A percentile compares a stretch with the other conserved stretches of the same genome.
phyloP scores from a whole-genome alignment of 495 filamentous ascomycete genomes.

The Amniculicola lignicola region DNA sequence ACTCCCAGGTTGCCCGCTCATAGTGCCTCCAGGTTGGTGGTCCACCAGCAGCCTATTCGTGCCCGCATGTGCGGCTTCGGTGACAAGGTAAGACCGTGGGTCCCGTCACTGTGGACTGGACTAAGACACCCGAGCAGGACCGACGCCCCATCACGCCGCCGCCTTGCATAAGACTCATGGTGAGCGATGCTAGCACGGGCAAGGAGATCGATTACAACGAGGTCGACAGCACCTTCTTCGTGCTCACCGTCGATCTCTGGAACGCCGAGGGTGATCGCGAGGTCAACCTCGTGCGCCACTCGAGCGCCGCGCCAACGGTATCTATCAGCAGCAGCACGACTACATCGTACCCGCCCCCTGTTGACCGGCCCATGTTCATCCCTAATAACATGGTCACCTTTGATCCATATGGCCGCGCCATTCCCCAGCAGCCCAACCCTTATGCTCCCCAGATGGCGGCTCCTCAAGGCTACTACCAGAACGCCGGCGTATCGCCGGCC shows the following conservation, averaged over 20 bases:
- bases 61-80: slow-evolving; percentile 99
- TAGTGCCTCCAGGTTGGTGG: slow-evolving; percentile 64
- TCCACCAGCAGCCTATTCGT: slow-evolving; percentile 88
- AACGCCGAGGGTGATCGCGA: slow-evolving; percentile 76
- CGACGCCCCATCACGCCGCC: slow-evolving; percentile 94
- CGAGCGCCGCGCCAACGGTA: slow-evolving; percentile 65
- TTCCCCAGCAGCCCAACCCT: background rate
- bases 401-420: slow-evolving; percentile 19
- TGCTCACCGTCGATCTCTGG: slow-evolving; percentile 92
- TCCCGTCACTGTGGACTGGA: background rate
- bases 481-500: background rate
- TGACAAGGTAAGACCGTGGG: slow-evolving; percentile 69
- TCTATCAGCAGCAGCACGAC: slow-evolving; percentile 83
- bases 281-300: slow-evolving; percentile 91
- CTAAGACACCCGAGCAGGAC: slow-evolving; percentile 56
- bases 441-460: background rate
- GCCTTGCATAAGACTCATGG: slow-evolving; percentile 81
- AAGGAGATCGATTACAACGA: slow-evolving; percentile 87
- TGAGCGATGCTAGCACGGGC: slow-evolving; percentile 73
- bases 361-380: slow-evolving; percentile 24
- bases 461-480: slow-evolving; percentile 6
- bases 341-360: slow-evolving; percentile 66
- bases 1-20: too few relatives aligned
- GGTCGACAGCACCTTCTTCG: slow-evolving; percentile 83
- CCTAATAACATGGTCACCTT: slow-evolving; percentile 1